These are phyloP conservation scores for Xylaria sp. DNA, from an alignment of 2,329 filamentous ascomycete species.

Conservation along the genomic window DNA sequence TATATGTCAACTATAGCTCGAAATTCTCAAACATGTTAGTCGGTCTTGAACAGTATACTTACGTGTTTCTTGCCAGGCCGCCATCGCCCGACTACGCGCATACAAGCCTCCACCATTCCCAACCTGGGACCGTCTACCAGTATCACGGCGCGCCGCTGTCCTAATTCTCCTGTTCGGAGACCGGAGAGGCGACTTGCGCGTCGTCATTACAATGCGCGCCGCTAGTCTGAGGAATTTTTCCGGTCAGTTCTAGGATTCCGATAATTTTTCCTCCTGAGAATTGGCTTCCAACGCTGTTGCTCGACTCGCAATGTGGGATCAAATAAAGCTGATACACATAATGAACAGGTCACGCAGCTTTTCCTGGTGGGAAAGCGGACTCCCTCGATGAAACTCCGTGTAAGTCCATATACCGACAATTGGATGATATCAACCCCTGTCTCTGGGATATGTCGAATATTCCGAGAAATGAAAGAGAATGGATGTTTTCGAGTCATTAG, in stretches of 20 bases:
- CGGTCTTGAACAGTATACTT: conserved; percentile 41
- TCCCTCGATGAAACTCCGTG: conserved; percentile 68
- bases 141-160: conserved; percentile 82
- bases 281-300: not conserved
- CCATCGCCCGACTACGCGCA: conserved; percentile 69
- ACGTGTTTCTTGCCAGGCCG: conserved; percentile 61
- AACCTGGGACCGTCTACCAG: conserved; percentile 70
- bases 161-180: conserved; percentile 90
- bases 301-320: not conserved
- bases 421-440: too few species aligned
- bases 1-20: not conserved
- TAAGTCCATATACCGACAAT: conserved; percentile 50
- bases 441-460: not conserved
- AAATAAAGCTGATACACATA: not conserved
- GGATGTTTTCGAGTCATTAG: too few species aligned
- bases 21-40: conserved; percentile 4
- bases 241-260: conserved; percentile 54
- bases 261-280: not conserved
- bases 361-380: conserved; percentile 82
- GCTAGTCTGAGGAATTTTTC: conserved; percentile 74
- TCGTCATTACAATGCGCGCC: conserved; percentile 76
- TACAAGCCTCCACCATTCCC: conserved; percentile 71
- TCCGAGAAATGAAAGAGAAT: not conserved
- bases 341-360: conserved; percentile 76
- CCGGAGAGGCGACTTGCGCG: conserved; percentile 78